phyloP scores from a whole-genome alignment of 495 filamentous ascomycete genomes.

The Hypoxylon intermedium region DNA sequence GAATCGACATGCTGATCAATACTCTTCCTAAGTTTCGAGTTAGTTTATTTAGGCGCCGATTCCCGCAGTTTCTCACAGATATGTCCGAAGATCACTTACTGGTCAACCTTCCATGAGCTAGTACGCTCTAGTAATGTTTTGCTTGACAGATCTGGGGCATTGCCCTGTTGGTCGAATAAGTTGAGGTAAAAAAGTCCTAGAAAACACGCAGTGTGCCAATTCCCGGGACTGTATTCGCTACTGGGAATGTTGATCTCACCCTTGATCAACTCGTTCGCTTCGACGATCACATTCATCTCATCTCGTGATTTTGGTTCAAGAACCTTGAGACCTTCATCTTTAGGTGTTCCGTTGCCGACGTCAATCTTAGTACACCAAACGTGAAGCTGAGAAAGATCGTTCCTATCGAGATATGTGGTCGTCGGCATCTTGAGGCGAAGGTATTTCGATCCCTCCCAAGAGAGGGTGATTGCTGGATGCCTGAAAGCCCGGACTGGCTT shows the following conservation, averaged over 20 bases:
- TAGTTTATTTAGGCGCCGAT: not conserved
- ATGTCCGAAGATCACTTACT: constrained; percentile 3
- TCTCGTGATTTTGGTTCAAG: not conserved
- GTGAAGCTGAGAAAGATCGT: not conserved
- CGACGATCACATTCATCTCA: constrained; percentile 1
- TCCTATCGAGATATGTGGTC: constrained; percentile 2
- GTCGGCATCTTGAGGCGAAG: constrained; percentile 5
- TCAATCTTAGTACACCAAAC: constrained; percentile 1
- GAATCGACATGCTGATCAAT: not conserved
- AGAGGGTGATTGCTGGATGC: not conserved
- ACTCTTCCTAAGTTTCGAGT: not conserved
- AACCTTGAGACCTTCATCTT: constrained; percentile 3
- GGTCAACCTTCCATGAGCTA: constrained; percentile 5
- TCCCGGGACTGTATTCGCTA: not conserved
- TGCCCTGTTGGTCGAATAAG: constrained; percentile 2
- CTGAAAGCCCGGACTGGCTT: not conserved
- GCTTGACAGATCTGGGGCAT: constrained; percentile 1
- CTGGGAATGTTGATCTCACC: not conserved
- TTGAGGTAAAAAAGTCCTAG: not conserved
- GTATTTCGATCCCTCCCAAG: constrained; percentile 1
- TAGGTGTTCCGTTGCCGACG: constrained; percentile 1
- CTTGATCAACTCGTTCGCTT: not conserved
- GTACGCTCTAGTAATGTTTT: not conserved
- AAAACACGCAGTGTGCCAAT: constrained; percentile 1
- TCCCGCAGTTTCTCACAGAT: not conserved